These are phyloP conservation scores for Teunomyces stri DNA, from an alignment of 805 yeast genomes.

Conservation along the genomic window DNA sequence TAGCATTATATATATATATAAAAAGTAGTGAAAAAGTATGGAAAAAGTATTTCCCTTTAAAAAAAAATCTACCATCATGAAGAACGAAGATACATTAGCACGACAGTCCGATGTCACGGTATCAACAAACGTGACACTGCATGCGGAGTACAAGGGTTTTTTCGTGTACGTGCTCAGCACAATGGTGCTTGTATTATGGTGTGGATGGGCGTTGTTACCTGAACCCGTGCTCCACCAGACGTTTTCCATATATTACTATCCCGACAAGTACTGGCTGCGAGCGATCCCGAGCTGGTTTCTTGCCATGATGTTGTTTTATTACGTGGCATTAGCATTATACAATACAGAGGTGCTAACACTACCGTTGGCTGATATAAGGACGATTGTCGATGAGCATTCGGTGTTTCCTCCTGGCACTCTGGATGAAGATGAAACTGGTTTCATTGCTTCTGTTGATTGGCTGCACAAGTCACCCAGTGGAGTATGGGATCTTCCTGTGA, in stretches of 20 bases:
- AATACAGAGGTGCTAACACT: conserved; percentile 74
- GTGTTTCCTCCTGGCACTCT: conserved; percentile 21
- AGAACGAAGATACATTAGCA: conserved; percentile 49
- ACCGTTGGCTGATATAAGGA: conserved; percentile 54
- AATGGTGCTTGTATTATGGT: conserved; percentile 52
- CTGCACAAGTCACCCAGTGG: conserved; percentile 58
- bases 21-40: too few species aligned
- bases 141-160: conserved; percentile 85
- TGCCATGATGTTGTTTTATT: conserved; percentile 68
- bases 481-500: conserved; percentile 80
- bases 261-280: conserved; percentile 90
- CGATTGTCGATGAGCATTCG: conserved; percentile 67
- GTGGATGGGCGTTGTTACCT: conserved; percentile 77
- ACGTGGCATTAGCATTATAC: conserved; percentile 67
- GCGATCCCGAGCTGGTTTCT: conserved; percentile 71
- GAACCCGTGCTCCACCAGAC: conserved; percentile 45
- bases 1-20: conserved; percentile 14
- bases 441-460: too few species aligned
- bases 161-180: conserved; percentile 72
- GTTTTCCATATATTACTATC: conserved; percentile 66
- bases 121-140: conserved; percentile 50
- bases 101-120: conserved; percentile 66
- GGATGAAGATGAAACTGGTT: neutral
- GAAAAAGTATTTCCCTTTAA: too few species aligned
- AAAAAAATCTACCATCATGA: neutral